Evolutionary conservation across 345 rosid genomes (phyloP).

Genomic region (Brassica napus): DNA sequence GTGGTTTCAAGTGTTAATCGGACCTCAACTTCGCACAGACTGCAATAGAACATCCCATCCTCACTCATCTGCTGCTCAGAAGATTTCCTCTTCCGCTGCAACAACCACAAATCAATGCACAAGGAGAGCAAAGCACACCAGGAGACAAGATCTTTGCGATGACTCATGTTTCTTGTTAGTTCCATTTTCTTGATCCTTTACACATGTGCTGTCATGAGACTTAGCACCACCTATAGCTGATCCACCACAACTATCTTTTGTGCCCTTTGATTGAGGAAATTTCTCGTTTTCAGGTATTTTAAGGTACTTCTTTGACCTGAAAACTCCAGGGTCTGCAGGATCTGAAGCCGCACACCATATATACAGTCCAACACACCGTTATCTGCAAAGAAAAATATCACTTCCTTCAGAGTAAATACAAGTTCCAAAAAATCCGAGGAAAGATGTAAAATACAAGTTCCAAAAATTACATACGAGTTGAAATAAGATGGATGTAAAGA

Average conservation of each 20-base stretch:
- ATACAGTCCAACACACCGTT: conserved; percentile 69
- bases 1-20: conserved; percentile 7
- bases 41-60: conserved; percentile 98
- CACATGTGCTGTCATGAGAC: conserved; percentile 50
- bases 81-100: conserved; percentile 58
- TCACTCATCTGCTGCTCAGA: conserved; percentile 73
- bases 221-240: conserved; percentile 59
- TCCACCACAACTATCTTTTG: conserved; percentile 68
- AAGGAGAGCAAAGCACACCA: conserved; percentile 58
- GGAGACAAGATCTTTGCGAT: conserved; percentile 46
- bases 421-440: background rate
- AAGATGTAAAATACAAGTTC: too few relatives aligned
- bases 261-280: conserved; percentile 44
- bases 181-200: conserved; percentile 41
- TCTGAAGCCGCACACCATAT: conserved; percentile 88
- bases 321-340: conserved; percentile 84
- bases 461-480: background rate
- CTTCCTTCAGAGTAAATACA: background rate
- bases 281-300: conserved; percentile 56
- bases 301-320: conserved; percentile 76
- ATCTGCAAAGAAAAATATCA: conserved; percentile 47
- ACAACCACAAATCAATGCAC: conserved; percentile 62
- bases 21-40: conserved; percentile 98
- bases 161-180: conserved; percentile 43
- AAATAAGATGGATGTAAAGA: background rate